Base-by-base conservation (phyloP, 2,329 filamentous ascomycete genomes). In the Trichoderma polysporum region DNA sequence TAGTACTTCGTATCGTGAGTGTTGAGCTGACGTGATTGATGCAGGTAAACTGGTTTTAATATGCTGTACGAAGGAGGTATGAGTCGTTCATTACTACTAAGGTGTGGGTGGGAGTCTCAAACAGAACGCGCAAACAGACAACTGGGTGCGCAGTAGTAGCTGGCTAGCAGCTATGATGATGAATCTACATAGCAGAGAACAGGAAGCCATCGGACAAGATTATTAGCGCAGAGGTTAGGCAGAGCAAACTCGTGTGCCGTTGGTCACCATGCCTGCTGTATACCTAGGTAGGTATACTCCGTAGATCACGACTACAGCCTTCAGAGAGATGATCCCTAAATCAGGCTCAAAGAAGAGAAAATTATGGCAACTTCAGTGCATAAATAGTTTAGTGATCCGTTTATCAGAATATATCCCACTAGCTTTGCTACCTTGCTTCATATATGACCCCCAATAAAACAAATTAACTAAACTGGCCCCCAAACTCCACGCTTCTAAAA, bases 401-500 rank as follows among this genome's bases (percentile, higher is more conserved):
- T 17, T 47, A 35, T 33, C 41, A 12, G 19, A 1, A 2, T 19
- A 17, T 25, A 27, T 7, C 3, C 17, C 39, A 52, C 4, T 19
- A 22, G 47, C 58, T 54, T 22, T n/a, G n/a, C n/a, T 4, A 52
- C 15, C 27, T 27, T n/a, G 27, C 27, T 13, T 3, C 8, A n/a
- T 29, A 35, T 37, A 53, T 45, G n/a, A 1, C 35, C 13, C 25
- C 13, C 27, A 29, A 9, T 29, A 29, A 52, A 50, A 10, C 35
- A 50, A 39, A 50, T 29, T 12, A 6, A 25, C 15, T 35, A 15
- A 45, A n/a, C 13, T 22, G 33, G 17, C 17, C n/a, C 10, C 56
- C 31, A 53, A 59, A 59, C 63, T 53, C 56, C 63, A 31, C 54
- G 54, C 63, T 59, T 35, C 19, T 5, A 53, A 59, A 37, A 27